Evolutionary conservation across 1,284 basidiomycete genomes (phyloP), one percentile per base, ranked within the genome.

Genomic region (Coriolopsis trogii): DNA sequence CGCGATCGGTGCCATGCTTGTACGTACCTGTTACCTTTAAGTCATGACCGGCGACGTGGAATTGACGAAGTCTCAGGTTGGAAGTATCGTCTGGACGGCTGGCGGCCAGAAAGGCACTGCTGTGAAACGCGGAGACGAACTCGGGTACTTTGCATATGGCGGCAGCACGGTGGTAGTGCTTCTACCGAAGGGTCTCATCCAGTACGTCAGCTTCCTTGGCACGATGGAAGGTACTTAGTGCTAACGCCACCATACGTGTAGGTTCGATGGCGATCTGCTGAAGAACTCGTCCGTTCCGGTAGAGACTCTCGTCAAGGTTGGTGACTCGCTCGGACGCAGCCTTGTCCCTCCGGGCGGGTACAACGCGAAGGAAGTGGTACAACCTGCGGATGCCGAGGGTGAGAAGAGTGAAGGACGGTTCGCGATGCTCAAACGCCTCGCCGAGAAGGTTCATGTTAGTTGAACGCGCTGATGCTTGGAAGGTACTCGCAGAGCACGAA

Each of bases 261-360:
- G 76, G 53, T 84, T 84, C 63, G 91, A 94, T 62, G 69, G 78
- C 7, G 91, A 93, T 66, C 65, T 95, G 45, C 53, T 84, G 29
- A 61, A 68, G 31, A 85, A 83, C 59, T 88, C 87, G 28, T 62
- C 72, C 46, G 70, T 75, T 46, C 73, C 78, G 16, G 75, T 89
- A 43, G 91, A 93, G 71, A 91, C 89, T 16, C 70, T 89, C 6
- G 78, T 93, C 30, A 81, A 83, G 69, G 89, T 88, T 10, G 57
- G 57, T 2, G 46, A 59, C 15, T 53, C 57, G 29, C 43, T 59
- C 24, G 57, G 57, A 8, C 38, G 24, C 21, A 46, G 49, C 29
- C 10, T 51, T 40, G 18, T 50, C 8, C 44, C 46, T 12, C 12
- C 23, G 2, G 49, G 13, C 0, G 41, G 38, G 20, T 51, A 46